Evolutionary conservation across 208 protist species (phyloP), one percentile per base, ranked within the genome.

Genomic region (Trypanosoma theileri): DNA sequence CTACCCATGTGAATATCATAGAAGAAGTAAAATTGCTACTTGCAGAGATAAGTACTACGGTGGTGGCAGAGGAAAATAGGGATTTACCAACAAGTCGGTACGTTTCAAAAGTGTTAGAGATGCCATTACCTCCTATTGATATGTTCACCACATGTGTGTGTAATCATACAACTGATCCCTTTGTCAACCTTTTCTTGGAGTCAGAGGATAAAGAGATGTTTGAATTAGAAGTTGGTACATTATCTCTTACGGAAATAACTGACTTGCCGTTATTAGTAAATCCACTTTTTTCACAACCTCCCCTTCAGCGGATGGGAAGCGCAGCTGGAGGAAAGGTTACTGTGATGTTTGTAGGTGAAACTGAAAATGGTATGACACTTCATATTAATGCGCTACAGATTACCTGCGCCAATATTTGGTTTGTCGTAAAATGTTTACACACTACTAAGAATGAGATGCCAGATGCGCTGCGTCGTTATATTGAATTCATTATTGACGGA

Each of bases 191-290:
- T 3, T 84, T 88, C 55, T 69, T 73, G 51, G 4, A n/a, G 2
- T 83, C 69, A 17, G 48, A 53, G 19, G 19, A 54, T 1, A 26
- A 21, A 41, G 42, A 81, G 4, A 13, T 82, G 1, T 84, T 84
- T 59, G 85, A 91, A 46, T 40, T 91, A 75, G 85, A 91, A 71
- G 63, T 90, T 50, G 80, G 67, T 16, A 71, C 75, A 45, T n/a
- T 57, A 50, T 45, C 46, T 46, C 10, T 58, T 17, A 26, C 10
- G 44, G 35, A 58, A 10, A 19, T 19, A 35, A 53, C 55, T 19
- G 22, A 57, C 22, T 80, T 89, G 19, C 65, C 72, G 24, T 53
- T 58, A 14, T 71, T 64, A n/a, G n/a, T 81, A 2, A 69, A 68
- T 48, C 40, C 50, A 6, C 61, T 86, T 3, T 80, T 89, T 24